Percentiles rank a stretch among this genome's conserved stretches.
These are phyloP conservation scores for Parmales sp. DNA, from an alignment of 108 stramenopile species.

Conservation along the genomic window DNA sequence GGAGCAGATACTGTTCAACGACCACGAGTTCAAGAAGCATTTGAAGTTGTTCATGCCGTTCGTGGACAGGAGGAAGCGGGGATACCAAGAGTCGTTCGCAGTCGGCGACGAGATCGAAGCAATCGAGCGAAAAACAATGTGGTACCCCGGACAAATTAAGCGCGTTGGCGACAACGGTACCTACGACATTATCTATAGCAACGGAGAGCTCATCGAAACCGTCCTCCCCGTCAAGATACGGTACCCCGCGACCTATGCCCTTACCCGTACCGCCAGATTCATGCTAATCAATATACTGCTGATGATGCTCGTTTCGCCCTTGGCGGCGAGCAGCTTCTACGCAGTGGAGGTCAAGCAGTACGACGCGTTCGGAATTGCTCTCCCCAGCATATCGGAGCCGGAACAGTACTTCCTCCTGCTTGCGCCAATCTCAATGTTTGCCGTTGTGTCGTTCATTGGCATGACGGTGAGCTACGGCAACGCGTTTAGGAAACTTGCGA, in stretches of 20 bases:
- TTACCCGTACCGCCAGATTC: too few relatives aligned
- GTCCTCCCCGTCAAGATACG: neutral
- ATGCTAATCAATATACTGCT: neutral
- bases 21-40: neutral
- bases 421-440: neutral
- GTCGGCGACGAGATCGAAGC: slow-evolving; percentile 6
- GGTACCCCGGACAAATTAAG: slow-evolving; percentile 3
- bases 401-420: too few relatives aligned
- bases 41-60: slow-evolving; percentile 2
- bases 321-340: neutral
- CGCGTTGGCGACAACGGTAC: neutral
- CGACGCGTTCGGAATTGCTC: neutral
- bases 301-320: neutral
- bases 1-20: neutral
- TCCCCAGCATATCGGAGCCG: neutral
- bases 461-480: too few relatives aligned
- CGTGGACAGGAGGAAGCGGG: neutral
- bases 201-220: neutral
- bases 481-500: too few relatives aligned
- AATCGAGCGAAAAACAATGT: neutral
- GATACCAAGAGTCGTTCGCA: neutral
- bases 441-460: too few relatives aligned
- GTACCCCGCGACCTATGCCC: too few relatives aligned
- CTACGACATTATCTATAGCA: slow-evolving; percentile 8
- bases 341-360: too few relatives aligned